Evolutionary conservation across 768 basidiomycete species (phyloP).

Genomic region (Pleurotus platypus): DNA sequence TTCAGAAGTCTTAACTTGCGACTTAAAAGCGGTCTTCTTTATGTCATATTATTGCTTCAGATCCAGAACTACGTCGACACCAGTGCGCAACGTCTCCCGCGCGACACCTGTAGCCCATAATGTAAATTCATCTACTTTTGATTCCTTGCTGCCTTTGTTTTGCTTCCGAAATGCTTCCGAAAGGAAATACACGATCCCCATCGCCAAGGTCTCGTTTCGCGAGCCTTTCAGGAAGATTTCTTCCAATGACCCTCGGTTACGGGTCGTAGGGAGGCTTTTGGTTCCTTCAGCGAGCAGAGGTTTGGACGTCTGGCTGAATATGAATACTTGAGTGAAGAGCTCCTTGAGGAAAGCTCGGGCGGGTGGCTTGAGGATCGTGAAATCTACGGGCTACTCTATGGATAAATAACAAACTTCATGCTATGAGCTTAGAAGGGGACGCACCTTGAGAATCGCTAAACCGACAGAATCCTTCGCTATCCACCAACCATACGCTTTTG

Average conservation of each 20-base stretch:
- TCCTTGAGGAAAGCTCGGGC: conserved; percentile 66
- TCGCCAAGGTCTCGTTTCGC: conserved; percentile 59
- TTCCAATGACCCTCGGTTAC: conserved; percentile 63
- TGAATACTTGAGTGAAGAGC: conserved; percentile 65
- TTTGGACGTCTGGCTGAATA: conserved; percentile 70
- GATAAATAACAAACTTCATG: background rate
- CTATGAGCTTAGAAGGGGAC: background rate
- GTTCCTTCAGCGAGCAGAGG: conserved; percentile 48
- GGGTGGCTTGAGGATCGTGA: conserved; percentile 64
- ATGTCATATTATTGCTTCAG: conserved; percentile 15
- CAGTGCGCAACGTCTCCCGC: conserved; percentile 63
- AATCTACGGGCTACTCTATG: conserved; percentile 74
- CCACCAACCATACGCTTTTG: conserved; percentile 90
- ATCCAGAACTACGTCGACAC: conserved; percentile 49
- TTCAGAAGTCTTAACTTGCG: conserved; percentile 33
- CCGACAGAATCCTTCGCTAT: conserved; percentile 79
- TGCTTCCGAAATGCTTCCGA: conserved; percentile 32
- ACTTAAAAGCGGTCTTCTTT: background rate
- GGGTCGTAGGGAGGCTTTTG: conserved; percentile 34
- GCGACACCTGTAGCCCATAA: conserved; percentile 69
- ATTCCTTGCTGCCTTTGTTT: conserved; percentile 28
- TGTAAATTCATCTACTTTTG: conserved; percentile 38
- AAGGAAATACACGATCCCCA: conserved; percentile 77
- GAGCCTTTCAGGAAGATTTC: conserved; percentile 77
- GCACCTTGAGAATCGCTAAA: conserved; percentile 81